Evolutionary conservation across 2,329 filamentous ascomycete genomes (phyloP), one percentile per base, ranked within the genome.

Genomic region (Fusarium duplospermum): DNA sequence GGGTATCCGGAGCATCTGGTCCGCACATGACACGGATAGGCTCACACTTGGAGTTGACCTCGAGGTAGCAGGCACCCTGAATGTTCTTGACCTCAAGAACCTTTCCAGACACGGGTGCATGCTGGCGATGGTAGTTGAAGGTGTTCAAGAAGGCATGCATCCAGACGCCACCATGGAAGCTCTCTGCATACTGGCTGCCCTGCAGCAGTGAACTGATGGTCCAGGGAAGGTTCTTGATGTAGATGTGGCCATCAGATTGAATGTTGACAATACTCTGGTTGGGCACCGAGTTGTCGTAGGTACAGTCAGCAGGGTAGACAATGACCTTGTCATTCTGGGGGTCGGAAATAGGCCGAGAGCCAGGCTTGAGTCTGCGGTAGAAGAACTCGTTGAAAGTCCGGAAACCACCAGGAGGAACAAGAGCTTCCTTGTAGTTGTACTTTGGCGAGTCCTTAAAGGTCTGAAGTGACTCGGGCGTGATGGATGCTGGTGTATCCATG

Each of bases 311-410:
- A 1, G 83, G 81, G 62, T 79, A 81, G 50, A 79, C 74, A 56
- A 84, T 80, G 67, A 81, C 76, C 7, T 59, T 69, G 29, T 80
- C 72, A 56, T 84, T 74, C 3, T 74, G 31, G 2, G 76, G 73
- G 10, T 70, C 67, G 8, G 73, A 80, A 31, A 84, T 81, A 18
- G 81, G 80, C 14, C 82, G 76, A 33, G 73, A 60, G 9, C 80
- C 81, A 4, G 77, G 76, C 70, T 84, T 84, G 40, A 84, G 76
- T 31, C 76, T 71, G 11, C 84, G 82, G 24, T 81, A 72, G 69
- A 85, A 86, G 71, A 84, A 83, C 14, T 84, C 74, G 65, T 86
- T 85, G 79, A 85, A 86, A 22, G 81, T 81, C 11, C 70, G 72
- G 66, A 78, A 83, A 4, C 80, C 82, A 6, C 76, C 79, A 13